phyloP scores from a whole-genome alignment of 2,329 filamentous ascomycete species.

The Pseudogymnoascus sp. region DNA sequence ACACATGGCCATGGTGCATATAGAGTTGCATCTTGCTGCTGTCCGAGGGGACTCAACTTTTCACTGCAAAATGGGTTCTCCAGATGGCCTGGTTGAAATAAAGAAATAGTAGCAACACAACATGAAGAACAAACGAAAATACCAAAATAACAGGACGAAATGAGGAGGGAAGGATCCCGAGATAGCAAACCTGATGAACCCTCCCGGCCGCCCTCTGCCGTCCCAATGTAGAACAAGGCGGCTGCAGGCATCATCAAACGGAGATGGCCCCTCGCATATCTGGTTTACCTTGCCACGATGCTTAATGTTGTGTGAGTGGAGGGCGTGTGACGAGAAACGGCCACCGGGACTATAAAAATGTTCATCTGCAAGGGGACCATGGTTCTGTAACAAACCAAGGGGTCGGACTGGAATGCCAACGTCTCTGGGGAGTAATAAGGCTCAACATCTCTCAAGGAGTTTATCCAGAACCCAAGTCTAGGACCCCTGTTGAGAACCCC shows the following conservation, averaged over 20 bases:
- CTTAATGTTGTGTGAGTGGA: background rate
- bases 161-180: background rate
- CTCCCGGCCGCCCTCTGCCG: background rate
- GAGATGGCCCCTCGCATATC: background rate
- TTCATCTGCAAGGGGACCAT: background rate
- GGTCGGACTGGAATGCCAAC: background rate
- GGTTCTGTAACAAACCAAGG: background rate
- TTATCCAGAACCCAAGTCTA: background rate
- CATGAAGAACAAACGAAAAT: background rate
- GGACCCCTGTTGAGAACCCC: background rate
- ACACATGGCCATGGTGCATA: background rate
- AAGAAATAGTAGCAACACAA: background rate
- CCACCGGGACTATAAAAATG: background rate
- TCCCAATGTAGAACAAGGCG: constrained; percentile 1
- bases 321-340: background rate
- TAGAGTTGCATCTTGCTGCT: background rate
- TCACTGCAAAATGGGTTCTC: background rate
- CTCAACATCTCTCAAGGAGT: background rate
- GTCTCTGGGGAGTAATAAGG: background rate
- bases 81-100: constrained; percentile 5
- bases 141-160: constrained; percentile 4
- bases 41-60: background rate
- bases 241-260: constrained; percentile 3
- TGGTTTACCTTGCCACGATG: constrained; percentile 2
- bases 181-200: background rate